Evolutionary conservation across 1,139 yeast species (phyloP), one percentile per base, ranked within the genome.

Genomic region (Debaryomyces coudertii): DNA sequence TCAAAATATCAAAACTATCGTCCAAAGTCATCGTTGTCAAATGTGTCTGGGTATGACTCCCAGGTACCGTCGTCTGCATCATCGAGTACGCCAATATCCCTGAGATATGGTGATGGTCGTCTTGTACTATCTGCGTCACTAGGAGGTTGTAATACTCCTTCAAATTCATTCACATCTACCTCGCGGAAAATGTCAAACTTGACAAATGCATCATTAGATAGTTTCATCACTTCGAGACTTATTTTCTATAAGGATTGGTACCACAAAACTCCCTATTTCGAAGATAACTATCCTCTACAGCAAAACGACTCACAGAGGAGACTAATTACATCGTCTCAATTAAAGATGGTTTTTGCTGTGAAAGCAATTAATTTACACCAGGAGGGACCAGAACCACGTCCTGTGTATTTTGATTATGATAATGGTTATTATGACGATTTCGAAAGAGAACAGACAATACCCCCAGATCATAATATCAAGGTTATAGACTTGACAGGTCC

Each of bases 191-290:
- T 25, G 16, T 23, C 27, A 9, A 43, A 27, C 25, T 43, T 39
- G 14, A 41, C 23, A 30, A 28, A 14, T 11, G 33, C 29, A 24
- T 45, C 50, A 8, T 39, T 58, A 33, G 62, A 63, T 27, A 50
- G 64, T 12, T 55, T 58, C 12, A 50, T 69, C 18, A 57, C 65
- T 1, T 54, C 65, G 2, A 55, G 72, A 34, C 48, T 71, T 3
- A 45, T 68, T 4, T 69, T 74, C 45, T 71, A 63, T 54, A 61
- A 60, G 34, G 77, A 71, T 48, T 71, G 77, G 77, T 66, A 61
- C 53, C 65, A 62, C 42, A 63, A 63, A 16, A 51, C 69, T 15
- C 62, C 65, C 0, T 62, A 60, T 36, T 65, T 54, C 40, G 45
- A 51, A 35, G 52, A 51, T 11, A 48, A 44, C 25, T 45, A 36